Percentiles rank a stretch among this genome's conserved stretches.
Evolutionary conservation across 1,284 basidiomycete species (phyloP).

Genomic region (Ceratorhiza oryzae-sativae): DNA sequence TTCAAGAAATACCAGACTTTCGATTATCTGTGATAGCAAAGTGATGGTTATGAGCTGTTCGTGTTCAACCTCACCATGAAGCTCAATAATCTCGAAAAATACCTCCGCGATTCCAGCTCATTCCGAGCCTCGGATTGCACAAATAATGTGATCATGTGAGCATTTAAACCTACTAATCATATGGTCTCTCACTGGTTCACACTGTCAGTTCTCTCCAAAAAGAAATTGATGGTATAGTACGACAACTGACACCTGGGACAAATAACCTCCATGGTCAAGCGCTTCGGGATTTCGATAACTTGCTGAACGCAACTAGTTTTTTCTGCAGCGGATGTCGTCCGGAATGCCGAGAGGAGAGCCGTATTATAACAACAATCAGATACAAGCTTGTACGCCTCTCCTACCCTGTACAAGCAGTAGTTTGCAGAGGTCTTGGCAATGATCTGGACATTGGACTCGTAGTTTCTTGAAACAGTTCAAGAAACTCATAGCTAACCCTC

Average conservation of each 20-base stretch:
- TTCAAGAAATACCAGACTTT: too few species aligned
- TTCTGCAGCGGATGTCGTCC: background rate
- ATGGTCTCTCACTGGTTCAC: too few species aligned
- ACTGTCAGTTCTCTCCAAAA: background rate
- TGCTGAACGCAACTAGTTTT: constrained; percentile 3
- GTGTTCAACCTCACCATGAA: background rate
- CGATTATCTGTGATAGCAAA: too few species aligned
- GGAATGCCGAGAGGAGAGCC: background rate
- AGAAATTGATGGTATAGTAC: background rate
- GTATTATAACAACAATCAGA: constrained; percentile 10
- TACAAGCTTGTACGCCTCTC: constrained; percentile 15
- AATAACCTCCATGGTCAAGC: background rate
- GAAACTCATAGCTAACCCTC: background rate
- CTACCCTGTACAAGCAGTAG: background rate
- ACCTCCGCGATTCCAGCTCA: background rate
- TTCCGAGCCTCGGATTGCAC: background rate
- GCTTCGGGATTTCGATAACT: background rate
- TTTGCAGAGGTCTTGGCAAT: background rate
- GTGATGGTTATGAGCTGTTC: background rate
- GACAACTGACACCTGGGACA: background rate
- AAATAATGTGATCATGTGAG: background rate
- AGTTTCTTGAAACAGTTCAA: constrained; percentile 3
- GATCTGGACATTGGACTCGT: background rate
- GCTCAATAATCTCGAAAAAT: background rate
- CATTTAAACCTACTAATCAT: background rate